Conservation (phyloP, 2,329 filamentous ascomycete species). For the Penicillium sumatraense region DNA sequence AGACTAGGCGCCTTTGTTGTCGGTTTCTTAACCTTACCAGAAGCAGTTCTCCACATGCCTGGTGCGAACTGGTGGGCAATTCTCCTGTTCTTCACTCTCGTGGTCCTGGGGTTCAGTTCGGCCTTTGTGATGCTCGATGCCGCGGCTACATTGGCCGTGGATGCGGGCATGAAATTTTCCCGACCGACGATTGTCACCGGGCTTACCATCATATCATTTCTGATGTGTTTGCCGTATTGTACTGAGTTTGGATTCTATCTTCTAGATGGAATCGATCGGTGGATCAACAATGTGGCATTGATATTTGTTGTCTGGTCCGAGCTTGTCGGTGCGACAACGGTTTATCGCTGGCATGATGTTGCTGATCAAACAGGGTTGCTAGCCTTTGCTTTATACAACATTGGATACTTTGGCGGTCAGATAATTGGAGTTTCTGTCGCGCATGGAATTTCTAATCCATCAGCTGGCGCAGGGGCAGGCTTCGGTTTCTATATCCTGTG, state of each 20-base stretch:
- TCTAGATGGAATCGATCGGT: constrained; percentile 59
- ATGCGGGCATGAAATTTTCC: constrained; percentile 55
- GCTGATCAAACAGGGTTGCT: constrained; percentile 55
- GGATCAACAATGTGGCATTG: constrained; percentile 61
- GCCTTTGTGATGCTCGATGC: constrained; percentile 65
- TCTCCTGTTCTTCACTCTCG: constrained; percentile 62
- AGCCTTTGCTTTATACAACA: constrained; percentile 56
- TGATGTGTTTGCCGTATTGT: constrained; percentile 61
- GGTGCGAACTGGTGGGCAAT: constrained; percentile 63
- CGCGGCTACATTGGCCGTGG: constrained; percentile 58
- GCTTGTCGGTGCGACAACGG: constrained; percentile 56
- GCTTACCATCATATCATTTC: constrained; percentile 56
- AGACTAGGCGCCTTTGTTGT: constrained; percentile 60
- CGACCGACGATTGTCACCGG: constrained; percentile 56
- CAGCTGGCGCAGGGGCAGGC: constrained; percentile 56
- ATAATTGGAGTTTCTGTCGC: constrained; percentile 57
- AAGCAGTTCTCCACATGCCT: constrained; percentile 61
- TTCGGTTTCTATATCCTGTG: constrained; percentile 57
- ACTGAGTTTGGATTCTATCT: constrained; percentile 63
- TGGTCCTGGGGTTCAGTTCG: constrained; percentile 62
- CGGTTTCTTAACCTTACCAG: constrained; percentile 63
- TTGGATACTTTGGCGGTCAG: constrained; percentile 59
- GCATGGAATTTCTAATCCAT: constrained; percentile 46
- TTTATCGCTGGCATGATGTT: constrained; percentile 62
- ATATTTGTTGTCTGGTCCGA: constrained; percentile 64